These are phyloP conservation scores for Anaeromyces robustus DNA, from an alignment of 192 early-diverging fungal species.

Conservation along the genomic window DNA sequence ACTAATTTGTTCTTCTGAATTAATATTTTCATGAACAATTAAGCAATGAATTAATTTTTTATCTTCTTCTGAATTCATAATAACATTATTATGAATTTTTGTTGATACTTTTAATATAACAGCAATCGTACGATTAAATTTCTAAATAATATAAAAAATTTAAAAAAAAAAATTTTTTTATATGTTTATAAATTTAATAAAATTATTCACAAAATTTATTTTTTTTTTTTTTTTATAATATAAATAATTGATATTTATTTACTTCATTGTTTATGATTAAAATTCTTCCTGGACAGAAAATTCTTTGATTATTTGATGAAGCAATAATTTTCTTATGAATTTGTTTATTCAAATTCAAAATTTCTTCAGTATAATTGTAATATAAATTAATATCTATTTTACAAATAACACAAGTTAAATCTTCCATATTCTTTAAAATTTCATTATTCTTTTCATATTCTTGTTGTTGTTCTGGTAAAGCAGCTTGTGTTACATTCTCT, in stretches of 20 bases:
- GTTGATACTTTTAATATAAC: neutral
- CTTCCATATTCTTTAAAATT: neutral
- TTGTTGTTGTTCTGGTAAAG: conserved; percentile 66
- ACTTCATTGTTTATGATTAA: neutral
- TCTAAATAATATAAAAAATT: neutral
- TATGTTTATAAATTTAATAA: too few species aligned
- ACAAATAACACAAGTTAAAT: neutral
- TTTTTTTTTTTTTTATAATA: too few species aligned
- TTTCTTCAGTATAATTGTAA: neutral
- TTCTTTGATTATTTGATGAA: neutral
- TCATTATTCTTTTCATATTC: conserved; percentile 33
- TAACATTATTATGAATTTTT: neutral
- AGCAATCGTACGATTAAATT: neutral
- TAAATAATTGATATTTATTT: too few species aligned
- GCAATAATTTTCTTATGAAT: neutral
- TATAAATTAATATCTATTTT: neutral
- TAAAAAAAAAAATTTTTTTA: too few species aligned
- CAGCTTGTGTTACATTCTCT: conserved; percentile 72
- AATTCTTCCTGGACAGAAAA: neutral
- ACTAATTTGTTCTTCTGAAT: neutral
- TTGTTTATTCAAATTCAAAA: neutral
- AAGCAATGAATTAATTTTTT: neutral
- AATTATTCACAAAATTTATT: too few species aligned
- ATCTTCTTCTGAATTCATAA: neutral
- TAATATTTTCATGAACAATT: neutral